phyloP scores from a whole-genome alignment of 2,329 filamentous ascomycete genomes.

The Botrytis aclada region DNA sequence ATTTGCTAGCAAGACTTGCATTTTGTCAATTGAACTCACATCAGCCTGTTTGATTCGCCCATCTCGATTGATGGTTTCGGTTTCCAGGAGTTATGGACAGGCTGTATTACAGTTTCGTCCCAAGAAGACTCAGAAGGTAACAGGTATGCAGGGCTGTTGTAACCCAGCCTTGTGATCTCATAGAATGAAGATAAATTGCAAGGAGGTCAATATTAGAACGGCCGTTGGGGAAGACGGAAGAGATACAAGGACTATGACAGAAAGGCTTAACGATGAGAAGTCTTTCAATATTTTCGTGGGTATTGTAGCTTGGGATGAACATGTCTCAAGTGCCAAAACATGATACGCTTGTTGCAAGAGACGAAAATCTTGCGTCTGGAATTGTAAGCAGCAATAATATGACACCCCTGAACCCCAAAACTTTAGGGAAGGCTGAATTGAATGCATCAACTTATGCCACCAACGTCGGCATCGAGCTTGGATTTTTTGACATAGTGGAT shows the following conservation, averaged over 20 bases:
- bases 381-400: background rate
- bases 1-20: background rate
- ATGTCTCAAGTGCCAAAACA: background rate
- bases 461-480: background rate
- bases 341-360: conserved; percentile 11
- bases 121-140: background rate
- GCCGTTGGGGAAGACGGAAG: background rate
- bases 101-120: background rate
- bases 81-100: conserved; percentile 3
- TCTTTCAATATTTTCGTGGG: background rate
- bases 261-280: background rate
- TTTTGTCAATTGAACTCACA: background rate
- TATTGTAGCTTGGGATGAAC: background rate
- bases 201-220: background rate
- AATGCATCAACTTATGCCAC: background rate
- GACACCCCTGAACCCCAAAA: background rate
- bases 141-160: background rate
- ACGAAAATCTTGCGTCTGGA: background rate
- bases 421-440: background rate
- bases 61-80: conserved; percentile 7
- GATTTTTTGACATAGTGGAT: background rate
- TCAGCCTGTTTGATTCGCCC: conserved; percentile 3
- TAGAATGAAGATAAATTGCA: background rate
- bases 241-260: background rate
- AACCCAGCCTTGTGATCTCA: background rate